These are phyloP conservation scores for Periconia macrospinosa DNA, from an alignment of 2,329 filamentous ascomycete genomes.

Conservation along the genomic window DNA sequence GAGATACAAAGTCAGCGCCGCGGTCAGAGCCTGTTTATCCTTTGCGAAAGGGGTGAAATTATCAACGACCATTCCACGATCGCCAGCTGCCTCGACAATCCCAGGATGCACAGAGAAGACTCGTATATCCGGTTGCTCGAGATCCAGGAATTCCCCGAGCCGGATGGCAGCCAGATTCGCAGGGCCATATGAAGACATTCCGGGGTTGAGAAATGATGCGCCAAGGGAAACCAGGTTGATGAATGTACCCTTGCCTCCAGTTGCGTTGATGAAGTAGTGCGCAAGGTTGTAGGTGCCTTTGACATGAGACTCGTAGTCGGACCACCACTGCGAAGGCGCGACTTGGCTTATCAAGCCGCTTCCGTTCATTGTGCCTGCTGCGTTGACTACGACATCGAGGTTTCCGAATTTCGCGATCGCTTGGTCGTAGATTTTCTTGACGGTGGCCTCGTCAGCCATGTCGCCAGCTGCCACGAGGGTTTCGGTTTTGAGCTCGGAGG, in stretches of 20 bases:
- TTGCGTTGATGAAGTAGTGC: slow-evolving; percentile 23
- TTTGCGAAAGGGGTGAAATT: slow-evolving; percentile 29
- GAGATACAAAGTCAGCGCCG: slow-evolving; percentile 28
- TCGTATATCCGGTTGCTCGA: slow-evolving; percentile 20
- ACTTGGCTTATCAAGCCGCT: slow-evolving; percentile 12
- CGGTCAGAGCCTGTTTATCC: slow-evolving; percentile 35
- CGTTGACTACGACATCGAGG: slow-evolving; percentile 27
- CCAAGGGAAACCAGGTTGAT: slow-evolving; percentile 25
- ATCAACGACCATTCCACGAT: slow-evolving; percentile 18
- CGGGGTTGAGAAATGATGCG: slow-evolving; percentile 18
- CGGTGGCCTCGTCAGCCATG: slow-evolving; percentile 14
- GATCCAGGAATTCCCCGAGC: slow-evolving; percentile 24
- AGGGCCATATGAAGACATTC: slow-evolving; percentile 20
- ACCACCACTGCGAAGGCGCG: slow-evolving; percentile 20
- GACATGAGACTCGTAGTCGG: slow-evolving; percentile 22
- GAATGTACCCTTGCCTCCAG: slow-evolving; percentile 21
- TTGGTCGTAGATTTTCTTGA: slow-evolving; percentile 14
- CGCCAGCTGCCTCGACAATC: slow-evolving; percentile 21
- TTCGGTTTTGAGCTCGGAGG: slow-evolving; percentile 7
- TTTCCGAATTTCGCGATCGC: slow-evolving; percentile 18
- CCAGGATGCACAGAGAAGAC: slow-evolving; percentile 28
- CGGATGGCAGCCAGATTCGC: slow-evolving; percentile 25
- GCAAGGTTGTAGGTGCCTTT: slow-evolving; percentile 23
- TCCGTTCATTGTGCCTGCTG: slow-evolving; percentile 14
- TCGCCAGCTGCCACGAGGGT: slow-evolving; percentile 12